phyloP scores from a whole-genome alignment of 1,284 basidiomycete genomes.

The Coniferiporia sulphurascens region DNA sequence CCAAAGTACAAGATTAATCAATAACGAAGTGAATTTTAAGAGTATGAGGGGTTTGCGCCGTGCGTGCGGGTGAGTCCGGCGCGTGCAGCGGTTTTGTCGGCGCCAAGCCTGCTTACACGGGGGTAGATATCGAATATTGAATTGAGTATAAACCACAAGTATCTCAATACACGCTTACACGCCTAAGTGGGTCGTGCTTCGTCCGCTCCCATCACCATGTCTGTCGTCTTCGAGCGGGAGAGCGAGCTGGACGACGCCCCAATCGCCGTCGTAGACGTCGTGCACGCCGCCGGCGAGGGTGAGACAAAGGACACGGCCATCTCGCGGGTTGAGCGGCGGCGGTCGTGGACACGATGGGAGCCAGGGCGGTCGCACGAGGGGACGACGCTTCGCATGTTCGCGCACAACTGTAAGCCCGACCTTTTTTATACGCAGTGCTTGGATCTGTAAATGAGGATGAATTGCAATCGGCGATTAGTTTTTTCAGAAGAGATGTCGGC shows the following conservation, averaged over 20 bases:
- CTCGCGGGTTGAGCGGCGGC: neutral
- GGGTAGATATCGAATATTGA: too few relatives aligned
- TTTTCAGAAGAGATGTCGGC: constrained; percentile 11
- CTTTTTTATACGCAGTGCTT: neutral
- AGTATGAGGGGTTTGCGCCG: too few relatives aligned
- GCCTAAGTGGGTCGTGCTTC: constrained; percentile 1
- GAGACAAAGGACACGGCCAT: neutral
- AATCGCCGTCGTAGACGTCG: neutral
- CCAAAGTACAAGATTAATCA: too few relatives aligned
- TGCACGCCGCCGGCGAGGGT: neutral
- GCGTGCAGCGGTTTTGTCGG: too few relatives aligned
- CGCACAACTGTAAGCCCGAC: neutral
- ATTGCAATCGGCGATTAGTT: neutral
- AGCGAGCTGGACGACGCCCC: neutral
- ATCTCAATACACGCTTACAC: neutral
- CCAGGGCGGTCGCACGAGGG: neutral
- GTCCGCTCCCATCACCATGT: constrained; percentile 8
- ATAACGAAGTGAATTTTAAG: too few relatives aligned
- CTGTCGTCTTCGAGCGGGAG: neutral
- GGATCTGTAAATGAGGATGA: neutral
- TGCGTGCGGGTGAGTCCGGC: too few relatives aligned
- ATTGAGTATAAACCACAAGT: too few relatives aligned
- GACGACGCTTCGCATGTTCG: neutral
- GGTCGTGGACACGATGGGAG: neutral
- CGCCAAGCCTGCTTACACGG: too few relatives aligned